Evolutionary conservation across 1,284 basidiomycete species (phyloP).

Genomic region (Laetiporus sulphureus): DNA sequence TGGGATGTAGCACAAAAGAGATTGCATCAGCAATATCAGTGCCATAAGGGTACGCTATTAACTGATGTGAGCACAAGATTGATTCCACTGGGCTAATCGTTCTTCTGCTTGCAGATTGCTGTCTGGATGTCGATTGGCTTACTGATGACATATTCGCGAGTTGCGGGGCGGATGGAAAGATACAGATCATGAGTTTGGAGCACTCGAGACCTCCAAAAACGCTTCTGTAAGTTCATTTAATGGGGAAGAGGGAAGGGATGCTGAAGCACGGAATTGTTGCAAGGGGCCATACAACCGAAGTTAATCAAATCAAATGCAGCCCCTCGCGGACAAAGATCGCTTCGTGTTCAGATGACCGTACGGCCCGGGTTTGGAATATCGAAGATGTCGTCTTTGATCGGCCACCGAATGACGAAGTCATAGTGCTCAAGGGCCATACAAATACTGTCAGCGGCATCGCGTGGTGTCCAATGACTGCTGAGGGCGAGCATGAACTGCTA

Average conservation of each 20-base stretch:
- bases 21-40: conserved; percentile 53
- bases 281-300: conserved; percentile 72
- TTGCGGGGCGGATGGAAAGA: conserved; percentile 64
- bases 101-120: conserved; percentile 45
- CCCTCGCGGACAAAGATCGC: conserved; percentile 59
- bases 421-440: conserved; percentile 57
- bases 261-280: no score
- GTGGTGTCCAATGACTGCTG: conserved; percentile 57
- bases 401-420: conserved; percentile 29
- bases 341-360: conserved; percentile 75
- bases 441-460: conserved; percentile 60
- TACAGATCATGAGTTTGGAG: conserved; percentile 53
- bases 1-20: conserved; percentile 69
- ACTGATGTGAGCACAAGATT: conserved; percentile 7
- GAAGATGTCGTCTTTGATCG: conserved; percentile 29
- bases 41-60: conserved; percentile 50
- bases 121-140: conserved; percentile 79
- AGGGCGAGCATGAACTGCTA: conserved; percentile 47
- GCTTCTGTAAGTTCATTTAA: conserved; percentile 50
- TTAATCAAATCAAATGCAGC: conserved; percentile 74
- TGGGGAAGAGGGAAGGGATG: no score
- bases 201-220: conserved; percentile 46
- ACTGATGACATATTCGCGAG: conserved; percentile 66
- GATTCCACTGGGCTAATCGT: conserved; percentile 6
- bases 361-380: conserved; percentile 72